Base-by-base conservation (phyloP, 495 filamentous ascomycete species). In the Achaetomiella virescens region DNA sequence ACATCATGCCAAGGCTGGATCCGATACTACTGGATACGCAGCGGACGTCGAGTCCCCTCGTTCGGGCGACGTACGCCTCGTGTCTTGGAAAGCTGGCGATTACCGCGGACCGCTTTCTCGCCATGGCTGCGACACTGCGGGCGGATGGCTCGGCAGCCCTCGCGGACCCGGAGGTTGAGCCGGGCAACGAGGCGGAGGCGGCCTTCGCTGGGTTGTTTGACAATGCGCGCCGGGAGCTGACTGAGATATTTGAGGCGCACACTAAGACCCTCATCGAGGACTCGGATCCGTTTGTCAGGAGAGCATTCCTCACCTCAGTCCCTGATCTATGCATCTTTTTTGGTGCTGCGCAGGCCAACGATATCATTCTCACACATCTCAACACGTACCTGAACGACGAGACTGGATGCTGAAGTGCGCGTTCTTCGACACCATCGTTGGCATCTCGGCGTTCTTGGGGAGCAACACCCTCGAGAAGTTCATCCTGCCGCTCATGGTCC, bases 331-430 rank as follows among this genome's bases (percentile, higher is more conserved):
- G 95, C 65, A 84, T 96, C 51, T 97, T 97, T 70, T 97, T 99
- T 59, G 93, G 93, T 14, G 91, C 84, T 48, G 70, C 83, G 21
- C 87, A 89, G 64, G 85, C 93, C 3, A 97, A 91, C 64, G 95
- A 99, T 64, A 89, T 97, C 15, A 86, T 99, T 36, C 72, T 97
- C 5, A 95, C 90, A 36, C 93, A 99, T 67, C 73, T 99, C 21
- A 99, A 97, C 65, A 99, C 95, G 0, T 99, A 99, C 61, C 77
- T 99, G 8, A 99, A 99, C 61, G 95, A 97, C 62, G 84, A 51
- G 91, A 97, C 65, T 99, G 95, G 95, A 88, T 89, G 67, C 74
- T 99, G 21, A 96, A 96, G 67, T 96, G 89, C 64, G 90, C 95
- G 18, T 97, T 97, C 66, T 96, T 99, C 60, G 89, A 95, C 58